These are phyloP conservation scores for Ambrosia trifida DNA, from an alignment of 129 eudicot genomes.

Conservation along the genomic window DNA sequence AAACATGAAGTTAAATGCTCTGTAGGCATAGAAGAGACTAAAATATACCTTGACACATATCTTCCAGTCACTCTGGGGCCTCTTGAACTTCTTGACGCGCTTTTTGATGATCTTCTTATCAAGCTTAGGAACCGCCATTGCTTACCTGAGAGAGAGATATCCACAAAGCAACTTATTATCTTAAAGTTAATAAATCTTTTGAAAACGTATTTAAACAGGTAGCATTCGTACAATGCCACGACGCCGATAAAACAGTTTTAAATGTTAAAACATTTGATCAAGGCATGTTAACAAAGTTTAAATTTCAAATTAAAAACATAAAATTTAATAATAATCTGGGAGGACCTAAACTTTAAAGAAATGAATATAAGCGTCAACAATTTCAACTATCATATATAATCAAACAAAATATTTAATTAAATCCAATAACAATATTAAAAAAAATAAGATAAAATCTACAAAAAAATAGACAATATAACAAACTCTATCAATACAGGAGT, in stretches of 20 bases:
- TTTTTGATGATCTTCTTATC: conserved; percentile 83
- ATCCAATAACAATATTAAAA: background rate
- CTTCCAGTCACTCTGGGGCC: conserved; percentile 73
- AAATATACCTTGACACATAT: conserved; percentile 64
- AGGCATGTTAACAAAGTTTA: background rate
- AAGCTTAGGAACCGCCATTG: conserved; percentile 83
- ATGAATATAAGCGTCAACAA: background rate
- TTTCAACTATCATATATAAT: background rate
- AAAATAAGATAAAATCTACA: too few species aligned
- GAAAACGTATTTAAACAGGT: background rate
- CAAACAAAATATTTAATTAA: background rate
- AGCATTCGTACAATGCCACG: background rate
- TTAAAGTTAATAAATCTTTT: background rate
- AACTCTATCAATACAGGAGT: too few species aligned
- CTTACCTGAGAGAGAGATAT: conserved; percentile 15
- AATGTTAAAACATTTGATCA: background rate
- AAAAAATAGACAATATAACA: too few species aligned
- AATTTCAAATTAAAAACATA: background rate
- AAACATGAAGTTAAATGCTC: background rate
- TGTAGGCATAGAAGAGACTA: background rate
- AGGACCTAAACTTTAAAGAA: background rate
- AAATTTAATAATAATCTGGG: too few species aligned
- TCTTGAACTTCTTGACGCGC: conserved; percentile 87
- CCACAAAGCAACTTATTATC: background rate
- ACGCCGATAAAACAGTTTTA: background rate